phyloP scores from a whole-genome alignment of 2,329 filamentous ascomycete species.

The Botrytis porri region DNA sequence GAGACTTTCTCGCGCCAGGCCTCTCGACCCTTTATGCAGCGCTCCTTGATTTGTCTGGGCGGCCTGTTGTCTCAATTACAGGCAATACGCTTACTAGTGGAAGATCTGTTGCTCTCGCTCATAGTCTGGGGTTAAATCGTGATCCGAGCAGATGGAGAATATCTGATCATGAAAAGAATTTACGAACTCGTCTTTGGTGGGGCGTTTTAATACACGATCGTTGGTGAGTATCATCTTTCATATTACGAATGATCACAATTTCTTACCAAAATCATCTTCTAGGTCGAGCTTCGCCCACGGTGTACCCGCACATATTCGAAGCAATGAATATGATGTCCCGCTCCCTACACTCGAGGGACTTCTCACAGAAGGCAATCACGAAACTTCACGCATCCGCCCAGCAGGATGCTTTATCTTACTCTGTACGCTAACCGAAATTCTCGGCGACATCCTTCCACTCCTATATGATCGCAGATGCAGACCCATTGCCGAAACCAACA shows the following conservation, averaged over 20 bases:
- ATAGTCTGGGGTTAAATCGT: conserved; percentile 54
- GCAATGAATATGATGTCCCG: conserved; percentile 29
- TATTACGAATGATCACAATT: background rate
- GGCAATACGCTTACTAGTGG: conserved; percentile 54
- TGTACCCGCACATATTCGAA: conserved; percentile 24
- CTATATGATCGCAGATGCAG: background rate
- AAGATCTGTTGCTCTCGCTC: conserved; percentile 50
- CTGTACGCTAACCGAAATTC: background rate
- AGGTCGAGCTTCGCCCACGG: conserved; percentile 33
- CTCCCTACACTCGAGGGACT: conserved; percentile 25
- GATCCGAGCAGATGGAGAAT: conserved; percentile 53
- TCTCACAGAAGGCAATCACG: background rate
- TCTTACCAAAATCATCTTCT: background rate
- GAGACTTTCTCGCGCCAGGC: conserved; percentile 56
- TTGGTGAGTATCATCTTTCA: conserved; percentile 43
- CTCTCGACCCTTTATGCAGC: conserved; percentile 57
- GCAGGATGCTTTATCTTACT: conserved; percentile 2
- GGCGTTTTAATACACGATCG: conserved; percentile 52
- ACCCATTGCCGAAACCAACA: background rate
- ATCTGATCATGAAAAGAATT: conserved; percentile 47
- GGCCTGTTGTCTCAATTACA: conserved; percentile 58
- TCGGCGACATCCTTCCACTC: background rate
- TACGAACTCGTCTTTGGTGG: conserved; percentile 57
- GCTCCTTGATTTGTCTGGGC: conserved; percentile 56
- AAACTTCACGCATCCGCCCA: background rate